A percentile compares a stretch with the other conserved stretches of the same genome.
Evolutionary conservation across 257 asterid species (phyloP).

Genomic region (Verbena officinalis): DNA sequence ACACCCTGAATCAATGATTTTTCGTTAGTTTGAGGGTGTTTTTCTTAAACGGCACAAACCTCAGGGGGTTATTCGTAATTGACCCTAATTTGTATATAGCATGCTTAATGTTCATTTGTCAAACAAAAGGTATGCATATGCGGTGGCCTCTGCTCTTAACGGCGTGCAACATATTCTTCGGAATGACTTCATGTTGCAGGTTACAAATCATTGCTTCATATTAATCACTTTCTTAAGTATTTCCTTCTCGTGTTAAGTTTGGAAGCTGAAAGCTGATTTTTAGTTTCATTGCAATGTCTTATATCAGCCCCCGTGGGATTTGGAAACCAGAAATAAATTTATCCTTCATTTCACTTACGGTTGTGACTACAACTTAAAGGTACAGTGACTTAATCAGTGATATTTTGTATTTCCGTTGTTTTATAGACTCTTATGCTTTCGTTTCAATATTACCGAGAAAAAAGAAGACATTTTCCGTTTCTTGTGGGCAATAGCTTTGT

Average conservation of each 20-base stretch:
- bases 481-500: no score
- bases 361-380: slow-evolving; percentile 66
- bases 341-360: slow-evolving; percentile 70
- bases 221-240: background rate
- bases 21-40: no score
- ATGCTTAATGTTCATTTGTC: background rate
- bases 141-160: slow-evolving; percentile 74
- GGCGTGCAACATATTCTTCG: slow-evolving; percentile 64
- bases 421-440: background rate
- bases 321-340: slow-evolving; percentile 44
- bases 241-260: background rate
- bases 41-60: no score
- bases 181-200: slow-evolving; percentile 74
- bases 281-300: background rate
- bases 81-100: background rate
- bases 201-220: slow-evolving; percentile 16
- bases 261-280: slow-evolving; percentile 8
- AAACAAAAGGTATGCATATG: slow-evolving; percentile 66
- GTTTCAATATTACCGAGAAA: background rate
- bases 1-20: no score
- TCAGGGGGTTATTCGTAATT: no score
- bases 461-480: background rate
- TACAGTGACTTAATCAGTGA: slow-evolving; percentile 20
- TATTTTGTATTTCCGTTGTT: no score
- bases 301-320: slow-evolving; percentile 78